Conservation (phyloP, 176 grass and related monocot species). For the Musa schizocarpa region DNA sequence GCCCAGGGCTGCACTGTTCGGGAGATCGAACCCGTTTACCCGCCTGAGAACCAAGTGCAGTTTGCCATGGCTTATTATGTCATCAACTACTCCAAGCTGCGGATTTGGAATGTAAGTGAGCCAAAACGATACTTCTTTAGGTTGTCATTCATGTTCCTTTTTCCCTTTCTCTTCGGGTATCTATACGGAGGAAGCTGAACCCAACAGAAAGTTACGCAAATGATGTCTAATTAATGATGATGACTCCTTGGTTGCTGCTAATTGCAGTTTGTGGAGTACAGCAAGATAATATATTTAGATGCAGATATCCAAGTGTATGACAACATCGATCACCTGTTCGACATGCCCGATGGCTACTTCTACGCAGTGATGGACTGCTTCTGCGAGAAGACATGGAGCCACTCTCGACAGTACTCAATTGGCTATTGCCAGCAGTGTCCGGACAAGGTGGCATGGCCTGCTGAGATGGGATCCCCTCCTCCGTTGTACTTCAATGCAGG, state of each 20-base stretch:
- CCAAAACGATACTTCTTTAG: background rate
- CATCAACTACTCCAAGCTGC: conserved; percentile 16
- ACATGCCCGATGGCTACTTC: conserved; percentile 9
- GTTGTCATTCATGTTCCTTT: background rate
- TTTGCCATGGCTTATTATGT: conserved; percentile 6
- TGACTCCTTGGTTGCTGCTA: background rate
- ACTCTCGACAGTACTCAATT: background rate
- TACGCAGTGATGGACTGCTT: conserved; percentile 16
- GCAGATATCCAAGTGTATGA: conserved; percentile 16
- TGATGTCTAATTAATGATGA: background rate
- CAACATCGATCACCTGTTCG: conserved; percentile 15
- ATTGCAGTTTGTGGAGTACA: conserved; percentile 8
- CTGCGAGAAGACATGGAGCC: conserved; percentile 14
- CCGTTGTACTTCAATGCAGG: conserved; percentile 1
- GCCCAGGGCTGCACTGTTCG: conserved; percentile 6
- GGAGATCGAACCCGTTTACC: conserved; percentile 8
- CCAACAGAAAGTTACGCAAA: too few species aligned
- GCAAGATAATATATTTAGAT: conserved; percentile 6
- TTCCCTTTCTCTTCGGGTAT: background rate
- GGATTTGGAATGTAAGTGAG: conserved; percentile 1
- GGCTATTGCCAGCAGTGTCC: conserved; percentile 19
- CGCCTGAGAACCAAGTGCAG: conserved; percentile 6
- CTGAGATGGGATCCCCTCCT: background rate
- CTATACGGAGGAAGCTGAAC: background rate
- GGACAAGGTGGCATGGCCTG: conserved; percentile 2